Percentiles rank a stretch among this genome's conserved stretches.
phyloP scores from a whole-genome alignment of 2,329 filamentous ascomycete species.

The Botrytis fragariae region DNA sequence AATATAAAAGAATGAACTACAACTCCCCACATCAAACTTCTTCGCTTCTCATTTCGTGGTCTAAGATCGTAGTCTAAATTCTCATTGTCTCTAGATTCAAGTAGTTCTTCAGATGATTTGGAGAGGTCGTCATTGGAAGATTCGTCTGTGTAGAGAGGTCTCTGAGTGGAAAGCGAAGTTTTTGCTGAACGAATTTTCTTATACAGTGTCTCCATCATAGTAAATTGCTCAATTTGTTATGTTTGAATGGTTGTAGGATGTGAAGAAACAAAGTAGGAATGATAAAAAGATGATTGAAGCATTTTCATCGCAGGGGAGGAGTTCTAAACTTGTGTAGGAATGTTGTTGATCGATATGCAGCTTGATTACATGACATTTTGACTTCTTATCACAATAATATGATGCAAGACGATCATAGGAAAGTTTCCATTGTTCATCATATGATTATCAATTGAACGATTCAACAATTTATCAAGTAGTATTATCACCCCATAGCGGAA shows the following conservation, averaged over 20 bases:
- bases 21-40: neutral
- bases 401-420: no score
- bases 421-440: no score
- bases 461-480: no score
- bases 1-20: constrained; percentile 11
- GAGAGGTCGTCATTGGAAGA: neutral
- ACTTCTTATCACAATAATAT: neutral
- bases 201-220: neutral
- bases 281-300: neutral
- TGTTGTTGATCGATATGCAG: neutral
- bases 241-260: neutral
- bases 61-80: neutral
- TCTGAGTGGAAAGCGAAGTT: neutral
- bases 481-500: neutral
- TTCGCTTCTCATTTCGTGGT: neutral
- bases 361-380: neutral
- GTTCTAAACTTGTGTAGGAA: neutral
- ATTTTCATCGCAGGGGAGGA: neutral
- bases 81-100: neutral
- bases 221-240: neutral
- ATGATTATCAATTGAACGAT: no score
- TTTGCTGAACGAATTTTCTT: neutral
- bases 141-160: neutral
- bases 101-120: neutral
- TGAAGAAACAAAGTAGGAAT: neutral